Conservation (phyloP, 2,329 filamentous ascomycete genomes). For the Pseudogymnoascus verrucosus region DNA sequence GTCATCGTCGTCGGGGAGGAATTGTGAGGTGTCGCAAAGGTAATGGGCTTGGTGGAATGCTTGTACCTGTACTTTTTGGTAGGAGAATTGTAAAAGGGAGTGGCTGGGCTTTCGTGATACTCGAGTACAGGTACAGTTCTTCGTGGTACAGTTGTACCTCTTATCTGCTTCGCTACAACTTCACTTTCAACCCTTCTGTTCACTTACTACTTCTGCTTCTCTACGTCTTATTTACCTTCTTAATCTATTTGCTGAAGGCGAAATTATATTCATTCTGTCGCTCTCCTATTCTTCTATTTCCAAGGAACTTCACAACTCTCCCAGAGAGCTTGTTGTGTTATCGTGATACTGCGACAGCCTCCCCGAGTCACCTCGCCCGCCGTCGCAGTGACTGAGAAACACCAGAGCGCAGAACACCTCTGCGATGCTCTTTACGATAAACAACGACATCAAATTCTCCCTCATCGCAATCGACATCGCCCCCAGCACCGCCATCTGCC, state of each 20-base stretch:
- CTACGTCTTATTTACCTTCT: neutral
- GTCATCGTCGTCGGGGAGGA: neutral
- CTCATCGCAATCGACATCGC: conserved; percentile 26
- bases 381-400: neutral
- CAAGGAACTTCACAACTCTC: neutral
- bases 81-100: neutral
- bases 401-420: conserved; percentile 6
- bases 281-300: neutral
- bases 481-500: conserved; percentile 22
- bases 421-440: conserved; percentile 16
- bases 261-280: conserved; percentile 3
- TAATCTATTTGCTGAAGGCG: neutral
- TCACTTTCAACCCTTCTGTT: neutral
- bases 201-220: neutral
- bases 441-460: conserved; percentile 27
- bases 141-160: neutral
- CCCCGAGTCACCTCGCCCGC: neutral
- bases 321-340: neutral
- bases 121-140: conserved; percentile 1
- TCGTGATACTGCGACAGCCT: neutral
- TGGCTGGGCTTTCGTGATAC: conserved; percentile 5
- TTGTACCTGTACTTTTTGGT: neutral
- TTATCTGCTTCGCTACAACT: neutral
- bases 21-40: neutral
- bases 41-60: neutral